Percentiles rank a stretch among this genome's conserved stretches.
These are phyloP conservation scores for Candida boleticola DNA, from an alignment of 805 yeast species.

Conservation along the genomic window DNA sequence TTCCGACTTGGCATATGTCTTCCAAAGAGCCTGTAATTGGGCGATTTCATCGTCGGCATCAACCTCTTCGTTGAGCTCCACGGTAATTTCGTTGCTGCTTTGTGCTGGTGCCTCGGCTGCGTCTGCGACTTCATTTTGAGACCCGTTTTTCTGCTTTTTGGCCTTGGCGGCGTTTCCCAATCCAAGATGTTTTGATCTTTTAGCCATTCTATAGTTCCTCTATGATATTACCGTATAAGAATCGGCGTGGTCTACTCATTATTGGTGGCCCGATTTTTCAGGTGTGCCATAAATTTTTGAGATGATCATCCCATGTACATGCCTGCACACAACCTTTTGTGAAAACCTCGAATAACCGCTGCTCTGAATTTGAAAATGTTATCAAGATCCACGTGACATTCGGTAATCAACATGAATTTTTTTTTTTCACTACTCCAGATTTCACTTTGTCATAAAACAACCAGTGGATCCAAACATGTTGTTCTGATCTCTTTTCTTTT, in stretches of 20 bases:
- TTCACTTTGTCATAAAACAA: no score
- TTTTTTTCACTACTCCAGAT: neutral
- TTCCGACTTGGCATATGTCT: conserved; percentile 53
- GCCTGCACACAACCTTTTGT: no score
- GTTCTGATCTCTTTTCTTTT: no score
- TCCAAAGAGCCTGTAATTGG: conserved; percentile 73
- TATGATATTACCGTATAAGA: neutral
- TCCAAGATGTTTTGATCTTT: conserved; percentile 34
- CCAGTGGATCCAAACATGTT: no score
- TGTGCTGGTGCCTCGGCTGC: conserved; percentile 10
- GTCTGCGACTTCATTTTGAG: conserved; percentile 9
- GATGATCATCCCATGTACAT: no score
- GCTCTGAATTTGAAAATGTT: no score
- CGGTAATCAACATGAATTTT: neutral
- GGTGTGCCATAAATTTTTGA: no score
- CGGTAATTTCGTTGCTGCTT: conserved; percentile 37
- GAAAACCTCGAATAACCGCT: no score
- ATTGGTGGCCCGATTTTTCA: no score
- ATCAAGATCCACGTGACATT: conserved; percentile 1
- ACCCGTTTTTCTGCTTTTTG: conserved; percentile 37
- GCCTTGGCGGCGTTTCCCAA: conserved; percentile 47
- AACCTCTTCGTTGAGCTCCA: conserved; percentile 67
- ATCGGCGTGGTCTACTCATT: no score
- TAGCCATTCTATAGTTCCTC: conserved; percentile 21
- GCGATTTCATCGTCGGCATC: conserved; percentile 79